Evolutionary conservation across 306 rosid species (phyloP).

Genomic region (Vachellia collinsii): DNA sequence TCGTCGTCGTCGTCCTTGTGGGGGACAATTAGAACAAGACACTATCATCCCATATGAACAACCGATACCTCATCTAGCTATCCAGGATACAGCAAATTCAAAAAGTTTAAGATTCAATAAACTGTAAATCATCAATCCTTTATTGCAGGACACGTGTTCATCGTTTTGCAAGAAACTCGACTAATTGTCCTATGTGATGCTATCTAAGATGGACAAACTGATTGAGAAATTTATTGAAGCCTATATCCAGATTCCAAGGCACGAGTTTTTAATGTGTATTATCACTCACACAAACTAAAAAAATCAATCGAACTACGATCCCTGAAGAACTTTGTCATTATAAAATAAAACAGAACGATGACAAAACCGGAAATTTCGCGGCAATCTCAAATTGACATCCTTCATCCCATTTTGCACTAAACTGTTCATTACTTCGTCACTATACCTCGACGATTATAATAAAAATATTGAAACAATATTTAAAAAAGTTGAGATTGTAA

Average conservation of each 20-base stretch:
- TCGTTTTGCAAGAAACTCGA: not conserved
- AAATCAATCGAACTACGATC: not conserved
- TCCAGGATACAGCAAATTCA: conserved; percentile 20
- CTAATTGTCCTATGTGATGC: not conserved
- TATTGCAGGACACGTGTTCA: not conserved
- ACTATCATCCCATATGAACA: not conserved
- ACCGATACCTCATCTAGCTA: conserved; percentile 9
- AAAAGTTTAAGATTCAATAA: not conserved
- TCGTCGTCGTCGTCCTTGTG: conserved; percentile 9
- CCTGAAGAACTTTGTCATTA: not conserved
- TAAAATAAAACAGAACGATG: not conserved
- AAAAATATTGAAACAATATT: not conserved
- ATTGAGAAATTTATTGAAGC: not conserved
- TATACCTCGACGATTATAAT: not conserved
- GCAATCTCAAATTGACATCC: not conserved
- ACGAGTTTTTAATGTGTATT: not conserved
- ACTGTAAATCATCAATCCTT: not conserved
- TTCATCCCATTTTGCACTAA: not conserved
- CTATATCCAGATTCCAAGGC: not conserved
- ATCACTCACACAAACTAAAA: not conserved
- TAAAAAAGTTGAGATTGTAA: not conserved
- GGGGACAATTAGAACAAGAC: conserved; percentile 3
- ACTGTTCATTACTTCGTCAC: not conserved
- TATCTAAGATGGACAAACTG: not conserved
- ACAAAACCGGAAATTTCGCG: not conserved